Percentiles rank a stretch among this genome's conserved stretches.
Conservation (phyloP, 495 filamentous ascomycete genomes). For the Aspergillus sclerotiicarbonarius region DNA sequence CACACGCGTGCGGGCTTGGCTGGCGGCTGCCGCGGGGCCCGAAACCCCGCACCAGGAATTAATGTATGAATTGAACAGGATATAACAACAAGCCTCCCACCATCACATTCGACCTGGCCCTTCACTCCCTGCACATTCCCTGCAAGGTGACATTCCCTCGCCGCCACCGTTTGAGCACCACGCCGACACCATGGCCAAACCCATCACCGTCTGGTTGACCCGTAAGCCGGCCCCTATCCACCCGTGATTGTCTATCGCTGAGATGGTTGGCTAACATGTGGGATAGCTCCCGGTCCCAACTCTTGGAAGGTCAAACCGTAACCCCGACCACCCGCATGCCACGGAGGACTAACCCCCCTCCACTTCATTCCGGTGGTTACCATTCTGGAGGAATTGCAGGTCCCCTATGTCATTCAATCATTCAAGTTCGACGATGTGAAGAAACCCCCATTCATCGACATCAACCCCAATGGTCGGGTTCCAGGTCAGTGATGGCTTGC, state of each 20-base stretch:
- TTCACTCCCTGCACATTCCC: too few relatives aligned
- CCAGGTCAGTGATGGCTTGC: not conserved
- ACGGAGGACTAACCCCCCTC: not conserved
- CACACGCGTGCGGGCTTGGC: too few relatives aligned
- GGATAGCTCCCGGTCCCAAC: not conserved
- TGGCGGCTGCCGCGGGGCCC: too few relatives aligned
- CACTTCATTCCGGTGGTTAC: not conserved
- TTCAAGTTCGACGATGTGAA: slow-evolving; percentile 11
- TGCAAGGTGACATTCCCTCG: too few relatives aligned
- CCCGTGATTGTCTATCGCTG: not conserved
- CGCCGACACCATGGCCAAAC: not conserved
- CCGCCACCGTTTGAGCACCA: not conserved
- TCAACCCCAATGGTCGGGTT: slow-evolving; percentile 12
- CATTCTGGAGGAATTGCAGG: slow-evolving; percentile 6
- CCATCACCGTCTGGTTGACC: not conserved
- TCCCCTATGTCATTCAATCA: not conserved
- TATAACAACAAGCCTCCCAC: too few relatives aligned
- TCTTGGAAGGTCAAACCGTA: not conserved
- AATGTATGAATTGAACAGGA: too few relatives aligned
- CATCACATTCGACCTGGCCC: too few relatives aligned
- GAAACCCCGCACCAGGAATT: too few relatives aligned
- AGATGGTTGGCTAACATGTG: not conserved
- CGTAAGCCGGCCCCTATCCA: not conserved
- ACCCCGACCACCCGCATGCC: not conserved
- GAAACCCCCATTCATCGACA: slow-evolving; percentile 10